Conservation (phyloP, 108 stramenopile species). For the Nannochloropsis oceanica region DNA sequence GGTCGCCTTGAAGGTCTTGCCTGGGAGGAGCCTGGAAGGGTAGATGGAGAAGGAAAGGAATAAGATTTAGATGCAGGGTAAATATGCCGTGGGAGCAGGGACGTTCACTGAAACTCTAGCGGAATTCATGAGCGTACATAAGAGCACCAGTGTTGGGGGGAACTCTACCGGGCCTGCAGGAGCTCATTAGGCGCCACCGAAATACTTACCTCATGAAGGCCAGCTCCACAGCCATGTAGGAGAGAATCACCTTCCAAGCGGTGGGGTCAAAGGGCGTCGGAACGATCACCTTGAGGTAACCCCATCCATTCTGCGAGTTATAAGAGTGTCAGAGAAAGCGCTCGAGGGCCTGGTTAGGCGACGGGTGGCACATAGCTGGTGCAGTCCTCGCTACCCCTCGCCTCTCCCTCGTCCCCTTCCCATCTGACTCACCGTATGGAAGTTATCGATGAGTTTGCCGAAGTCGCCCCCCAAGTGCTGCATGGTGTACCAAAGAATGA, state of each 20-base stretch:
- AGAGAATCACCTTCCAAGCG: conserved; percentile 47
- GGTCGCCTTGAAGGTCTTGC: conserved; percentile 46
- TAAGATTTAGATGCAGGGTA: too few species aligned
- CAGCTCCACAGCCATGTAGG: conserved; percentile 59
- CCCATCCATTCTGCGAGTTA: background rate
- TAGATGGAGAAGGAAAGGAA: too few species aligned
- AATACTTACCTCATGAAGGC: conserved; percentile 41
- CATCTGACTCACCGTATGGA: background rate
- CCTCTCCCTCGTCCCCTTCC: too few species aligned
- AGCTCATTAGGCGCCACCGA: background rate
- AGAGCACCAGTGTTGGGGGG: background rate
- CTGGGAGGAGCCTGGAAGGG: conserved; percentile 48
- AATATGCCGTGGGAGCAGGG: too few species aligned
- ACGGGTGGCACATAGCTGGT: too few species aligned
- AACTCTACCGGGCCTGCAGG: background rate
- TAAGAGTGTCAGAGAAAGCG: background rate
- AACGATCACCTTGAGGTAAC: conserved; percentile 4
- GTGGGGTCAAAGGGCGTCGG: conserved; percentile 40
- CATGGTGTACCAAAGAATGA: conserved; percentile 11
- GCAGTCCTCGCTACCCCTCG: too few species aligned
- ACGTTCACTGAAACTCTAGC: too few species aligned
- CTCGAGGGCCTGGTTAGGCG: too few species aligned
- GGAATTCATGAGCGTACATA: too few species aligned
- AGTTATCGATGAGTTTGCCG: background rate
- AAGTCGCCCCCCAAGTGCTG: conserved; percentile 1